Evolutionary conservation across 345 rosid species (phyloP), one percentile per base, ranked within the genome.

Genomic region (Passiflora organensis): DNA sequence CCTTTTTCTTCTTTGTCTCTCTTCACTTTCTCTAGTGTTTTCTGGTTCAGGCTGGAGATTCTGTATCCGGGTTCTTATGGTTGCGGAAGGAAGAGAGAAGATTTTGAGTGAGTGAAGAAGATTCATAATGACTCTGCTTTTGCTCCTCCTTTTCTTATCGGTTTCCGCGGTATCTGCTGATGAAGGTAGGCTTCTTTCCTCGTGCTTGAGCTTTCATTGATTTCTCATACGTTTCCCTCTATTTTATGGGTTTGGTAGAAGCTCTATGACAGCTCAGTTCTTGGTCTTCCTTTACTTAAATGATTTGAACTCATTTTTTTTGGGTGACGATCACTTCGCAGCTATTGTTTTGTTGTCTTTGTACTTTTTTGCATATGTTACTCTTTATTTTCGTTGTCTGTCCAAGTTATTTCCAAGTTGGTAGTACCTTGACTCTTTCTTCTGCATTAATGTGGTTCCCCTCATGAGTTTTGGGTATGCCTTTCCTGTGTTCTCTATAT

Each of bases 161-260:
- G 67, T 58, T 6, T 65, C 79, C 51, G 41, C 56, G 17, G 79
- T 64, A 67, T 68, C 71, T 48, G 74, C 81, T 23, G 71, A 66
- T 49, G 76, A 78, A 69, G 80, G 83, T 69, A 32, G 54, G 72
- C 51, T 56, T 51, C 44, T 55, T 22, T 37, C 6, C 34, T 28
- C 34, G n/a, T n/a, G n/a, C 18, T 17, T 37, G 2, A 13, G 21
- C 52, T 23, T 15, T 16, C 51, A 5, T 4, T 41, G 6, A 12
- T 17, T 51, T 28, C 18, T 10, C 21, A 2, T 16, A 15, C 11
- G 10, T 32, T 43, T 38, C 24, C 13, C 25, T 43, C 10, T 15
- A 6, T 44, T 32, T 5, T 25, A 6, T 59, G 22, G 43, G 19
- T 59, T 13, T 48, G 4, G 1, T 15, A 17, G 15, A 0, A 6